Base-by-base conservation (phyloP, 75 land plant species). In the Gnetum montanum region DNA sequence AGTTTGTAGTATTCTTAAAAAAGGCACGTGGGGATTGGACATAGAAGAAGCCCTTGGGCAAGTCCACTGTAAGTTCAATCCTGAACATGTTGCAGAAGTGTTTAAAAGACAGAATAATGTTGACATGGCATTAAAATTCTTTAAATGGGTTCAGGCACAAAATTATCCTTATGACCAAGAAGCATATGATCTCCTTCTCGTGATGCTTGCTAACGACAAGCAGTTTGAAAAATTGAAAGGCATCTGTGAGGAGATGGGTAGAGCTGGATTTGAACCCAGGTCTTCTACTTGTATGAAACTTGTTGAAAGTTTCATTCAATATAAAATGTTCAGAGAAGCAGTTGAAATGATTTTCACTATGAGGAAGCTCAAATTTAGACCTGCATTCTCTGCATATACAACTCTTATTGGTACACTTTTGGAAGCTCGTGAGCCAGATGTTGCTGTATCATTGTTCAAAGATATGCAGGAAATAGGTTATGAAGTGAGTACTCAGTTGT, bases 401-500 rank as follows among this genome's bases (percentile, higher is more conserved):
- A 71, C 65, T 54, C 55, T 90, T 28, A 79, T 90, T 8, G 88
- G 83, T 58, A 84, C 88, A 8, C 73, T 86, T 35, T 65, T 82
- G 33, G 63, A 63, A 15, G 77, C 67, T 30, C 66, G 51, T 62
- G 70, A 74, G 18, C 61, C 83, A 46, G 77, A 83, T 54, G 49
- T 74, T 46, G 86, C 91, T 43, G 72, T 84, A 15, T 53, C 35
- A 31, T 64, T 88, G 62, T 80, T 87, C 25, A 73, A 68, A 41
- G 93, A 90, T 66, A 80, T 90, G 88, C 91, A 84, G 56, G 84
- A 80, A 31, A 61, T 77, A 36, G 83, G 93, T n/a, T 77, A 86
- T 68, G 75, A 72, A 46, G 79, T 87, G 1, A 75, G 61, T 48
- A 64, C 79, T 46, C 70, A 68, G 30, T 33, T 77, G 27, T 87